A percentile compares a stretch with the other conserved stretches of the same genome.
Conservation (phyloP, 2,329 filamentous ascomycete genomes). For the Fusarium pseudograminearum region DNA sequence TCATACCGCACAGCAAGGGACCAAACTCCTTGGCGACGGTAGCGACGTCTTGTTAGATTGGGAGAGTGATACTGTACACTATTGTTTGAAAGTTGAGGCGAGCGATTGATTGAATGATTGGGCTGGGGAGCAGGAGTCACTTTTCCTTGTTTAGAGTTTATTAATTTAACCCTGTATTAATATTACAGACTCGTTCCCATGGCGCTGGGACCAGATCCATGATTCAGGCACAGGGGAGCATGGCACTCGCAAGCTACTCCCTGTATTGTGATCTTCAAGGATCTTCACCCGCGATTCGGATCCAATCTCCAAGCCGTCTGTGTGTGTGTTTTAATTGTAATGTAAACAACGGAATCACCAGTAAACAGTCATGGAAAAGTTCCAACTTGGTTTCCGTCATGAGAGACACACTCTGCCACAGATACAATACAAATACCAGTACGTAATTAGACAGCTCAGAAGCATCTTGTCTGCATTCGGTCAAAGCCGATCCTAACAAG, state of each 20-base stretch:
- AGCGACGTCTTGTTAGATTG: conserved; percentile 24
- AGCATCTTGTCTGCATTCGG: conserved; percentile 4
- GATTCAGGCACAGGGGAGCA: background rate
- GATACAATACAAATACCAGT: conserved; percentile 4
- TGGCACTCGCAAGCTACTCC: background rate
- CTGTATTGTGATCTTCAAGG: conserved; percentile 20
- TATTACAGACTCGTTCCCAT: background rate
- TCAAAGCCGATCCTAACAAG: conserved; percentile 11
- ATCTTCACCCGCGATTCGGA: background rate
- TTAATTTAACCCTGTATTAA: background rate
- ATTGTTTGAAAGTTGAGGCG: background rate
- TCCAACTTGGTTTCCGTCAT: background rate
- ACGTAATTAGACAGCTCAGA: conserved; percentile 6
- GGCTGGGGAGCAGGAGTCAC: conserved; percentile 5
- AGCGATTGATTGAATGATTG: background rate
- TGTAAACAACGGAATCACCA: no score
- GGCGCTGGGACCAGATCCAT: conserved; percentile 4
- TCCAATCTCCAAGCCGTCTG: conserved; percentile 1
- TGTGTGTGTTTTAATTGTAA: no score
- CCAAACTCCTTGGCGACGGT: conserved; percentile 18
- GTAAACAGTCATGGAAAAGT: background rate
- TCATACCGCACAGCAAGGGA: conserved; percentile 22
- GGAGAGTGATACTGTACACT: background rate
- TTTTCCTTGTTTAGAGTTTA: conserved; percentile 1
- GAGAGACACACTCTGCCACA: background rate